A percentile compares a stretch with the other conserved stretches of the same genome.
These are phyloP conservation scores for Apiotrichum domesticum DNA, from an alignment of 1,284 basidiomycete species.

Conservation along the genomic window DNA sequence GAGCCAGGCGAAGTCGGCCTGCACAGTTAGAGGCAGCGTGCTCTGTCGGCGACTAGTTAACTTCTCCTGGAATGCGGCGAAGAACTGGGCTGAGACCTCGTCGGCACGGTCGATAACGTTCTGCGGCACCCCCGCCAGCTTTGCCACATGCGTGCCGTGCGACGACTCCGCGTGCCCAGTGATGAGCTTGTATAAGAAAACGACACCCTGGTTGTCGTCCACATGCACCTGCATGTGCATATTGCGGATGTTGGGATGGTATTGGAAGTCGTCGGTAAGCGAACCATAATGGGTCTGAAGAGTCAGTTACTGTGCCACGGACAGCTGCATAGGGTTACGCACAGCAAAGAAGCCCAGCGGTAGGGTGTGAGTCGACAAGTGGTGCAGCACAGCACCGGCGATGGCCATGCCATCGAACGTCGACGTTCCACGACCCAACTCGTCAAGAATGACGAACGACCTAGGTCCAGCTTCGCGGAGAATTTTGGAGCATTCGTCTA, in stretches of 20 bases:
- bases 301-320: background rate
- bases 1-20: constrained; percentile 81
- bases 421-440: constrained; percentile 64
- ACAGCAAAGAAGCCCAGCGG: constrained; percentile 59
- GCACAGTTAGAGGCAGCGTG: constrained; percentile 65
- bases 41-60: constrained; percentile 60
- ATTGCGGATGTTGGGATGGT: constrained; percentile 85
- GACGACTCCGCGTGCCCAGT: constrained; percentile 82
- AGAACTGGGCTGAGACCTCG: constrained; percentile 78
- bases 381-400: constrained; percentile 87
- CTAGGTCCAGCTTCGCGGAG: constrained; percentile 82
- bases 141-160: constrained; percentile 88
- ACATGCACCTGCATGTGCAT: constrained; percentile 94
- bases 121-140: constrained; percentile 70
- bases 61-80: constrained; percentile 72
- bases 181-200: constrained; percentile 90
- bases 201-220: constrained; percentile 82
- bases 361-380: constrained; percentile 82
- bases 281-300: constrained; percentile 47
- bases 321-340: constrained; percentile 7
- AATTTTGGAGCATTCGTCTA: constrained; percentile 92
- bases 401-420: constrained; percentile 89
- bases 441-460: constrained; percentile 90
- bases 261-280: constrained; percentile 52
- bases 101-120: constrained; percentile 74